Conservation (phyloP, 345 rosid genomes). For the Hibiscus mutabilis region DNA sequence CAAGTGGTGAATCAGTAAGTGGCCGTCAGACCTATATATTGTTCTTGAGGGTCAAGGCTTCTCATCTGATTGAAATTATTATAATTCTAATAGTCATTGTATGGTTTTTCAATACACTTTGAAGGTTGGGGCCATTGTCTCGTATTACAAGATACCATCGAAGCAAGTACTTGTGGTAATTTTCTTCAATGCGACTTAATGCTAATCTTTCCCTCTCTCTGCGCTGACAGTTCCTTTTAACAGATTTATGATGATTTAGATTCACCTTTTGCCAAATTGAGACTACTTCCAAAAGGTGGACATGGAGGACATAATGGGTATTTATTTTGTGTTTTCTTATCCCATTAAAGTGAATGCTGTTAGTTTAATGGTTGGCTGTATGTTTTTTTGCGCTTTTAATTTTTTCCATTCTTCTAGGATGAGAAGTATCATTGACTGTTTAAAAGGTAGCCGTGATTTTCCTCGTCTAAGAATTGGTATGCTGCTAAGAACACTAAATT, state of each 20-base stretch:
- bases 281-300: conserved; percentile 94
- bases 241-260: conserved; percentile 93
- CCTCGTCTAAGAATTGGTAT: conserved; percentile 93
- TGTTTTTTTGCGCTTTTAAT: background rate
- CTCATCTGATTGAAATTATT: background rate
- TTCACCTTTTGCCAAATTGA: conserved; percentile 80
- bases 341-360: background rate
- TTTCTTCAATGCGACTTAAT: background rate
- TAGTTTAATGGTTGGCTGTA: background rate
- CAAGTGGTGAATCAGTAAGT: conserved; percentile 98
- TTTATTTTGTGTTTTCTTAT: background rate
- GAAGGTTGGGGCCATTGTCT: conserved; percentile 83
- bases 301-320: conserved; percentile 99
- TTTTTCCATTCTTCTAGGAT: conserved; percentile 39
- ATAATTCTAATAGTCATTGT: conserved; percentile 5
- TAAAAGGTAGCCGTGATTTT: conserved; percentile 86
- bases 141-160: conserved; percentile 81
- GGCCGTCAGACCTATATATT: conserved; percentile 23
- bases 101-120: conserved; percentile 8
- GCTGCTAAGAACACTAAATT: conserved; percentile 1
- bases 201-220: background rate
- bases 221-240: conserved; percentile 10
- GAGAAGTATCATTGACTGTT: conserved; percentile 76
- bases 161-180: conserved; percentile 90
- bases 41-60: conserved; percentile 4